Evolutionary conservation across 345 rosid species (phyloP).

Genomic region (Tarenaya hassleriana): DNA sequence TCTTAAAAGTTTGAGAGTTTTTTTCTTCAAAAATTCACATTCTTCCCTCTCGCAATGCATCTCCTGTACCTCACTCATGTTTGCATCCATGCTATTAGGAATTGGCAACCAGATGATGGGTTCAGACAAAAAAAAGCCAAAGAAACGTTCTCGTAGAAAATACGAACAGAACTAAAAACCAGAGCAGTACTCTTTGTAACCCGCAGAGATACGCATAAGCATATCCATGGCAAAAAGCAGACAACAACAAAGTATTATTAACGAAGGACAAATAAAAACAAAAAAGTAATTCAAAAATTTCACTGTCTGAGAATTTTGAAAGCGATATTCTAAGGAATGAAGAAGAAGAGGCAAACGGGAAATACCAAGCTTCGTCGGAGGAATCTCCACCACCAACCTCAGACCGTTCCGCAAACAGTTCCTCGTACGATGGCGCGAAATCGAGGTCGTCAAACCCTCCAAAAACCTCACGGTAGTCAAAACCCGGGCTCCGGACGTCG

Average conservation of each 20-base stretch:
- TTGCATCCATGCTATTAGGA: neutral
- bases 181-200: neutral
- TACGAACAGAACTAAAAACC: neutral
- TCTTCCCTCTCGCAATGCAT: neutral
- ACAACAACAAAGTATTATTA: neutral
- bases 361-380: conserved; percentile 81
- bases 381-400: conserved; percentile 40
- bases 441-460: conserved; percentile 55
- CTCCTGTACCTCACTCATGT: neutral
- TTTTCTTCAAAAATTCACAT: neutral
- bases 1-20: conserved; percentile 3
- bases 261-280: neutral
- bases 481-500: conserved; percentile 56
- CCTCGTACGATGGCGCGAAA: conserved; percentile 58
- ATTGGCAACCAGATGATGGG: neutral
- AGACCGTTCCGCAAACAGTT: conserved; percentile 36
- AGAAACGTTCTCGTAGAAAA: neutral
- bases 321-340: neutral
- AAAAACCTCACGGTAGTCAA: conserved; percentile 72
- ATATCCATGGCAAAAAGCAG: too few relatives aligned
- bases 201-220: neutral
- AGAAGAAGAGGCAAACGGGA: neutral
- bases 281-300: neutral
- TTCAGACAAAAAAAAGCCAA: neutral
- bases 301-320: too few relatives aligned